Percentiles rank a stretch among this genome's conserved stretches.
Evolutionary conservation across 1,284 basidiomycete species (phyloP).

Genomic region (Ustilago esculenta): DNA sequence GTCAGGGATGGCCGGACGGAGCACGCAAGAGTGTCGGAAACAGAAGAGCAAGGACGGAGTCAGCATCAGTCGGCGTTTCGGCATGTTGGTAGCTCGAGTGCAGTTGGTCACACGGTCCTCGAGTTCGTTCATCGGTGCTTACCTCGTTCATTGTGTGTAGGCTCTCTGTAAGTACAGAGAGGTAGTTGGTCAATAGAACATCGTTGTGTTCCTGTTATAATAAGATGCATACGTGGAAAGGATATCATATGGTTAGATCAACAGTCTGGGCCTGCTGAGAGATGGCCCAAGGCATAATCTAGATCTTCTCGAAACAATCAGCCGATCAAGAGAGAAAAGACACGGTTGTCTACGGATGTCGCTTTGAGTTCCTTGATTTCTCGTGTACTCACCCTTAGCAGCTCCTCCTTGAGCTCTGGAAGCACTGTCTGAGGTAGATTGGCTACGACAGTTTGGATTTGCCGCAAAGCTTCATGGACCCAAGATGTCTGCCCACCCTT

Average conservation of each 20-base stretch:
- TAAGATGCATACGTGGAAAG: not conserved
- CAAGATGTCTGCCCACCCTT: slow-evolving; percentile 30
- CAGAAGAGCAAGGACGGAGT: not conserved
- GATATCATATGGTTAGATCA: slow-evolving; percentile 4
- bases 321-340: too few species aligned
- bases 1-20: too few species aligned
- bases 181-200: slow-evolving; percentile 87
- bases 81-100: not conserved
- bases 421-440: slow-evolving; percentile 68
- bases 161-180: slow-evolving; percentile 87
- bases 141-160: slow-evolving; percentile 89
- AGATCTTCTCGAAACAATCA: too few species aligned
- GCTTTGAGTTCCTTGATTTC: not conserved
- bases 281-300: too few species aligned
- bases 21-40: too few species aligned
- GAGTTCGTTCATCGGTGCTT: slow-evolving; percentile 63
- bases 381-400: slow-evolving; percentile 37
- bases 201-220: slow-evolving; percentile 88
- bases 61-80: slow-evolving; percentile 11
- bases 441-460: slow-evolving; percentile 83
- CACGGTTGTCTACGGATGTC: too few species aligned
- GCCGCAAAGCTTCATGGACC: slow-evolving; percentile 78
- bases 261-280: too few species aligned
- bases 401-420: slow-evolving; percentile 50
- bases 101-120: not conserved